Percentiles rank a stretch among this genome's conserved stretches.
phyloP scores from a whole-genome alignment of 257 asterid genomes.

The Phtheirospermum japonicum region DNA sequence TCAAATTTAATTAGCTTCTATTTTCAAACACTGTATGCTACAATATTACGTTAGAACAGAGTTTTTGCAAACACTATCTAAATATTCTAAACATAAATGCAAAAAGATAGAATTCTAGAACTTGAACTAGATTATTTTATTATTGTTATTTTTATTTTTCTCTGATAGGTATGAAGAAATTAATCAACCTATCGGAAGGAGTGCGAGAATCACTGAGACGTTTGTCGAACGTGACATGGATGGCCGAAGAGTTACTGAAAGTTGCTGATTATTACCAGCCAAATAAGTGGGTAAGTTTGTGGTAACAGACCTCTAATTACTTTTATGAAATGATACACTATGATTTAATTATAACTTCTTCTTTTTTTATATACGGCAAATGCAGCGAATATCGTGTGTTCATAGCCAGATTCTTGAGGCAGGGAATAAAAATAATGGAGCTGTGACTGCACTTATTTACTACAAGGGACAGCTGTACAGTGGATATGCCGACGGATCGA shows the following conservation, averaged over 20 bases:
- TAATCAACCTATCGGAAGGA: slow-evolving; percentile 73
- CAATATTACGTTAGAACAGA: too few relatives aligned
- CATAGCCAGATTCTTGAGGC: slow-evolving; percentile 81
- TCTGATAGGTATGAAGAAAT: slow-evolving; percentile 71
- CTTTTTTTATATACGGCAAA: slow-evolving; percentile 21
- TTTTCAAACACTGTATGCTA: too few relatives aligned
- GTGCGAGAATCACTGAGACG: slow-evolving; percentile 89
- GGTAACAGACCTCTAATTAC: neutral
- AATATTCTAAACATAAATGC: too few relatives aligned
- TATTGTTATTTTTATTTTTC: too few relatives aligned
- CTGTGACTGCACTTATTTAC: slow-evolving; percentile 81
- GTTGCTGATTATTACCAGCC: slow-evolving; percentile 96
- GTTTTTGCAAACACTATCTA: too few relatives aligned
- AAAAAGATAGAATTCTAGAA: too few relatives aligned
- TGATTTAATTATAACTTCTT: too few relatives aligned
- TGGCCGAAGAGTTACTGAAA: slow-evolving; percentile 90
- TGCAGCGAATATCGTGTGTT: slow-evolving; percentile 93
- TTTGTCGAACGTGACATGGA: slow-evolving; percentile 78
- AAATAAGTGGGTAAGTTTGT: slow-evolving; percentile 81
- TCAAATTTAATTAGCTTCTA: too few relatives aligned
- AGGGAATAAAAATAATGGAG: slow-evolving; percentile 56
- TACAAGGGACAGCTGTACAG: slow-evolving; percentile 72
- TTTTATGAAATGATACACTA: too few relatives aligned
- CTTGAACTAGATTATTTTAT: too few relatives aligned
- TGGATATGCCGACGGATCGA: slow-evolving; percentile 87